These are phyloP conservation scores for Parachaetomium inaequale DNA, from an alignment of 495 filamentous ascomycete species.

Conservation along the genomic window DNA sequence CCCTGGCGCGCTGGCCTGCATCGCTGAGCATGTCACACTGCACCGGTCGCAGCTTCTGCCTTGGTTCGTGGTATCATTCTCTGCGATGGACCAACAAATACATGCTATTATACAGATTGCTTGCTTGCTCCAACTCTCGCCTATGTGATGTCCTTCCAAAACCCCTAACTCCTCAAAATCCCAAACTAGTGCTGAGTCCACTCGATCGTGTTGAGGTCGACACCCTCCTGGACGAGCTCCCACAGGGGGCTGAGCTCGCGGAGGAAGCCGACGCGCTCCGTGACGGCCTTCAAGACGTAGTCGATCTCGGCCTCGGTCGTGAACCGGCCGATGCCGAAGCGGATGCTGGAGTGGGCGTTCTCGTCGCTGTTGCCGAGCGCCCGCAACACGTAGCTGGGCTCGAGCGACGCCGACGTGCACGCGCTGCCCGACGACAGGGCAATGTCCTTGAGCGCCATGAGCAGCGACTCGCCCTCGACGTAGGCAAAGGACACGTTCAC, in stretches of 20 bases:
- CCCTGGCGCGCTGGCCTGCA: too few relatives aligned
- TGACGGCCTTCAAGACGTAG: constrained; percentile 93
- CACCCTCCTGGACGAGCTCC: constrained; percentile 96
- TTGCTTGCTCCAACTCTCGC: background rate
- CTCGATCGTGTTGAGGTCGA: constrained; percentile 93
- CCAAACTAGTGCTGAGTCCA: constrained; percentile 81
- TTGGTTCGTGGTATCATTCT: constrained; percentile 23
- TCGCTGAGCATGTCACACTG: background rate
- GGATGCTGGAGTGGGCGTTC: constrained; percentile 94
- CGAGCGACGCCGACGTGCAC: constrained; percentile 93
- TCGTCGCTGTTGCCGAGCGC: constrained; percentile 94
- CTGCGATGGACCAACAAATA: constrained; percentile 14
- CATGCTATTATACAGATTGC: constrained; percentile 20
- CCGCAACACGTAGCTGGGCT: constrained; percentile 92
- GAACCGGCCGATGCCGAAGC: constrained; percentile 96
- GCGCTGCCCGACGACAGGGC: constrained; percentile 94
- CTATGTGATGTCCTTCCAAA: background rate
- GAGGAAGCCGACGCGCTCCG: constrained; percentile 83
- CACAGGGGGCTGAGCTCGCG: constrained; percentile 94
- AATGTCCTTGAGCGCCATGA: constrained; percentile 98
- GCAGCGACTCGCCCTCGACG: constrained; percentile 92
- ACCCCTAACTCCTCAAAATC: background rate
- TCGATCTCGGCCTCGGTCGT: constrained; percentile 95
- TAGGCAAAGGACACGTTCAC: constrained; percentile 99
- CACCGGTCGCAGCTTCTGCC: background rate